Evolutionary conservation across 805 yeast species (phyloP), one percentile per base, ranked within the genome.

Genomic region (Candida fluviatilis): DNA sequence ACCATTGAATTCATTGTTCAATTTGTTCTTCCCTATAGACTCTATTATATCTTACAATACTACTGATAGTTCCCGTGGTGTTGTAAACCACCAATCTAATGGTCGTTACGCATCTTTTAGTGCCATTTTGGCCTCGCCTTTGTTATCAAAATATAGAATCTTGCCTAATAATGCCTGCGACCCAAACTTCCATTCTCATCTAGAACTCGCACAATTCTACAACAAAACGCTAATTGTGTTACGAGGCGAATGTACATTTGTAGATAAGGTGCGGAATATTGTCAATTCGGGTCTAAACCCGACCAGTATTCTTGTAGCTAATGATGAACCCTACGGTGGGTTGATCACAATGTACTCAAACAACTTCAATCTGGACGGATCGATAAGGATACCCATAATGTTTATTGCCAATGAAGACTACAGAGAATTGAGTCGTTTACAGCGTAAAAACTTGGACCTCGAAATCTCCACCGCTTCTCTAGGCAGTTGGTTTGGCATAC

Each of bases 181-280:
- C 5, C 46, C 42, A 4, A 31, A 51, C 5, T 8, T 7, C 6
- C 14, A 26, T 12, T 26, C 29, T 13, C 29, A 26, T 8, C 6
- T 26, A 12, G 35, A 49, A n/a, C 36, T 34, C 2, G 16, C 37
- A 12, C 45, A 49, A 5, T 52, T 46, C 39, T 34, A 41, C 23
- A 50, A 55, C 37, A 60, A 64, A 40, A 50, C 60, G 12, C 25
- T 64, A 14, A 46, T 64, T 3, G 53, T 61, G 2, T 46, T 60
- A 40, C 41, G 81, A n/a, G 83, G 83, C 4, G 70, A 63, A 3
- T 78, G 83, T 56, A 67, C 78, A 16, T 75, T 79, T 50, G 76
- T 71, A 34, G 65, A 66, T 12, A 80, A 80, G 48, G 73, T 78
- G 13, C 48, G 60, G 28, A 64, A 66, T 39, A 48, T 79, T 36